A percentile compares a stretch with the other conserved stretches of the same genome.
Conservation (phyloP, 2,329 filamentous ascomycete genomes). For the Tolypocladium tundrense region DNA sequence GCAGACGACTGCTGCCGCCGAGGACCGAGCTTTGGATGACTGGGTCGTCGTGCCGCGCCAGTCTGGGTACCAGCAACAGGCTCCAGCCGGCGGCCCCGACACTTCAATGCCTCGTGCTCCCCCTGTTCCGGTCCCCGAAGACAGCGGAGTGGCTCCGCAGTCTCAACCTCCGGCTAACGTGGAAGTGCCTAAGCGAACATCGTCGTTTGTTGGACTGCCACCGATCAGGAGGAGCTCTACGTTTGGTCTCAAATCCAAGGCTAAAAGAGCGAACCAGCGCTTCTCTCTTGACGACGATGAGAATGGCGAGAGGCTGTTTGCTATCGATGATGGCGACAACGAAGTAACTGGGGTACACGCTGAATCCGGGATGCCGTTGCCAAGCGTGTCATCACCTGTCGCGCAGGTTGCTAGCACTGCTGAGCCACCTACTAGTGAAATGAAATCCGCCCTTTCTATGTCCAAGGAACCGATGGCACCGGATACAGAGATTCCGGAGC, state of each 20-base stretch:
- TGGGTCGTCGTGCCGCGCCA: constrained; percentile 21
- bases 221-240: constrained; percentile 49
- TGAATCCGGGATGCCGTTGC: neutral
- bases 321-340: neutral
- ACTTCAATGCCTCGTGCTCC: neutral
- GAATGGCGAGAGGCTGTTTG: constrained; percentile 8
- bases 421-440: neutral
- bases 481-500: neutral
- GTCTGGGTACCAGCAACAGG: constrained; percentile 1
- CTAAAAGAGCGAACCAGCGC: constrained; percentile 21
- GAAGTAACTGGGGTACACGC: neutral
- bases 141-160: constrained; percentile 6
- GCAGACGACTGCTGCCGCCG: neutral
- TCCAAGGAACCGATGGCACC: neutral
- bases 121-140: neutral
- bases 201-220: constrained; percentile 47
- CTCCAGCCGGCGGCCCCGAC: neutral
- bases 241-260: constrained; percentile 32
- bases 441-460: neutral
- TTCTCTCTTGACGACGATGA: constrained; percentile 23
- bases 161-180: constrained; percentile 7
- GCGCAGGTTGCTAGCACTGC: neutral
- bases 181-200: constrained; percentile 27
- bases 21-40: constrained; percentile 11
- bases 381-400: neutral